Conservation (phyloP, 106 monocot genomes). For the Phalaenopsis equestris region DNA sequence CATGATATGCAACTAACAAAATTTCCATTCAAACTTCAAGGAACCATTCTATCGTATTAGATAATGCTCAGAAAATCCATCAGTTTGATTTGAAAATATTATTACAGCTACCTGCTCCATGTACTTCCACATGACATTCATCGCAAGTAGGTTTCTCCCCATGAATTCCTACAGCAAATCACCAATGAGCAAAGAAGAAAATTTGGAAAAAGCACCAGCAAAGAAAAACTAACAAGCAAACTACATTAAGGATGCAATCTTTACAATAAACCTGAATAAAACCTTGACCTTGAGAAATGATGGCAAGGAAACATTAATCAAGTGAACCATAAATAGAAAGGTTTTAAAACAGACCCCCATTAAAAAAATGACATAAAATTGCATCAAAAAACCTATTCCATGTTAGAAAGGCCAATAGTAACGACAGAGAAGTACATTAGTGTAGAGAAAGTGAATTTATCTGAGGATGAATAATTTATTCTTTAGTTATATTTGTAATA, state of each 20-base stretch:
- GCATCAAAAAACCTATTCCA: neutral
- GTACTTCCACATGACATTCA: slow-evolving; percentile 99
- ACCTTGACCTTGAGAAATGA: neutral
- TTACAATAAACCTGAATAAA: neutral
- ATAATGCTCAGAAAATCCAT: neutral
- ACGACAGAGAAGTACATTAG: too few relatives aligned
- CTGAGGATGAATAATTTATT: too few relatives aligned
- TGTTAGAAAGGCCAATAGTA: neutral
- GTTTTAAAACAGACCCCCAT: neutral
- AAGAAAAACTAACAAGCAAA: neutral
- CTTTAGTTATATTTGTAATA: too few relatives aligned
- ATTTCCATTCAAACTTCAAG: neutral
- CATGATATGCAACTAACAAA: neutral
- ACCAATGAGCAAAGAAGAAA: neutral
- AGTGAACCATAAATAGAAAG: neutral
- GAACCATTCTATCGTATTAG: neutral
- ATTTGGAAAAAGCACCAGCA: neutral
- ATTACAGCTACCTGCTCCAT: slow-evolving; percentile 67
- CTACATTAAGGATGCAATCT: neutral
- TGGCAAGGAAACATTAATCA: neutral
- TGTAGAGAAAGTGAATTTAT: too few relatives aligned
- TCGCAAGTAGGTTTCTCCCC: slow-evolving; percentile 84
- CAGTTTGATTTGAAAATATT: neutral
- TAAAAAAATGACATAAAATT: neutral
- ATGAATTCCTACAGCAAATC: slow-evolving; percentile 73